These are phyloP conservation scores for Neurospora tetrasperma DNA, from an alignment of 495 filamentous ascomycete species.

Conservation along the genomic window DNA sequence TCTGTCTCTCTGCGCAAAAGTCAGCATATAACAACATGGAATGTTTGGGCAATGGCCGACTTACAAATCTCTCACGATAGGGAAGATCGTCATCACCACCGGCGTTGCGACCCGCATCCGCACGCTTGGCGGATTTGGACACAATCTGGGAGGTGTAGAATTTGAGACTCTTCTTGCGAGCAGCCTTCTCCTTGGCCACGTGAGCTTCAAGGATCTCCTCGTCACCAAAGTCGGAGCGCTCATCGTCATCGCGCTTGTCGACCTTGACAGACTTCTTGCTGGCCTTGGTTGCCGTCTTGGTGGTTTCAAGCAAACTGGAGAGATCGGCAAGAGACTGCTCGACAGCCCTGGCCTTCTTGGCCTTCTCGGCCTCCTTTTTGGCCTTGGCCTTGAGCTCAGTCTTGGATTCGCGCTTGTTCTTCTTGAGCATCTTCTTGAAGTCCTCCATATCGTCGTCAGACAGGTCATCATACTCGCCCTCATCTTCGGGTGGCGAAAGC, in stretches of 20 bases:
- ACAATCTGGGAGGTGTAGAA: constrained; percentile 97
- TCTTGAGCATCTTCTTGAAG: constrained; percentile 8
- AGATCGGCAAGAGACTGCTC: constrained; percentile 41
- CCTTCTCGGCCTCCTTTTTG: constrained; percentile 23
- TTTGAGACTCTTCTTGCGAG: constrained; percentile 74
- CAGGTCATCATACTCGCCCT: neutral
- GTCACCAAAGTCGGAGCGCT: constrained; percentile 59
- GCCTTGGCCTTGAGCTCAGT: constrained; percentile 19
- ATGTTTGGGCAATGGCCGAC: neutral
- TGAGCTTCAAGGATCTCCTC: constrained; percentile 37
- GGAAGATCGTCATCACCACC: constrained; percentile 92
- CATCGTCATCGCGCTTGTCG: constrained; percentile 28
- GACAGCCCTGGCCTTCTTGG: constrained; percentile 33
- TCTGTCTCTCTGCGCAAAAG: constrained; percentile 48
- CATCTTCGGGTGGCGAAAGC: constrained; percentile 29
- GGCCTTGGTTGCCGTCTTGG: constrained; percentile 29
- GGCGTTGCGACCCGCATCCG: constrained; percentile 64
- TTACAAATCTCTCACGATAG: constrained; percentile 66
- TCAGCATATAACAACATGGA: neutral
- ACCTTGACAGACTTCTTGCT: constrained; percentile 21
- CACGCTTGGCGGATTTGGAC: constrained; percentile 81
- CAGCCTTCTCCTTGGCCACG: constrained; percentile 66
- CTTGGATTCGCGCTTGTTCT: constrained; percentile 24
- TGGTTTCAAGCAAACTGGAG: constrained; percentile 29
- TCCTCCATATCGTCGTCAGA: constrained; percentile 20